Evolutionary conservation across 306 rosid genomes (phyloP).

Genomic region (Carpinus fangiana): DNA sequence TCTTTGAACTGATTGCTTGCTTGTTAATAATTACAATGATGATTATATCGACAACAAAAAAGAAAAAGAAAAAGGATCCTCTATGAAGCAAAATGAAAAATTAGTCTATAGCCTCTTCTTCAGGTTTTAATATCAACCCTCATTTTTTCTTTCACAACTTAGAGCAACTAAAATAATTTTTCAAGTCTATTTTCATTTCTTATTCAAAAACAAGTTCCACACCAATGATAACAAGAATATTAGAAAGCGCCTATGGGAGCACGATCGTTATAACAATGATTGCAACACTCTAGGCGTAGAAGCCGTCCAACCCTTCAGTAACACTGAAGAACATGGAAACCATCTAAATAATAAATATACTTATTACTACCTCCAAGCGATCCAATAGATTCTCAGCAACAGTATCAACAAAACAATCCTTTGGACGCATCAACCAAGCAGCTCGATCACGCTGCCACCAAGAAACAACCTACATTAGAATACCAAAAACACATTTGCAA

Average conservation of each 20-base stretch:
- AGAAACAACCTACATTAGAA: conserved; percentile 5
- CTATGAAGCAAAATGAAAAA: not conserved
- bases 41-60: not conserved
- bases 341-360: conserved; percentile 1
- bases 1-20: not conserved
- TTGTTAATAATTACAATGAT: not conserved
- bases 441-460: conserved; percentile 82
- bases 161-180: not conserved
- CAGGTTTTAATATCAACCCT: not conserved
- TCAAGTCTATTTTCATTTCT: not conserved
- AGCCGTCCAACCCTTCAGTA: not conserved
- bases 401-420: conserved; percentile 67
- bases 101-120: not conserved
- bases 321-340: not conserved
- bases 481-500: not conserved
- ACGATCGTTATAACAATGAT: not conserved
- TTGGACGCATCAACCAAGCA: conserved; percentile 76
- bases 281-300: not conserved
- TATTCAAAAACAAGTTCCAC: not conserved
- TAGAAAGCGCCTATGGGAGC: not conserved
- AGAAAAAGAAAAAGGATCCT: not conserved
- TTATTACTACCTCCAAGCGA: conserved; percentile 67
- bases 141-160: not conserved
- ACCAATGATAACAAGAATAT: not conserved
- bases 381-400: conserved; percentile 78